These are phyloP conservation scores for Desmodesmus armatus DNA, from an alignment of 139 green algal species.

Conservation along the genomic window DNA sequence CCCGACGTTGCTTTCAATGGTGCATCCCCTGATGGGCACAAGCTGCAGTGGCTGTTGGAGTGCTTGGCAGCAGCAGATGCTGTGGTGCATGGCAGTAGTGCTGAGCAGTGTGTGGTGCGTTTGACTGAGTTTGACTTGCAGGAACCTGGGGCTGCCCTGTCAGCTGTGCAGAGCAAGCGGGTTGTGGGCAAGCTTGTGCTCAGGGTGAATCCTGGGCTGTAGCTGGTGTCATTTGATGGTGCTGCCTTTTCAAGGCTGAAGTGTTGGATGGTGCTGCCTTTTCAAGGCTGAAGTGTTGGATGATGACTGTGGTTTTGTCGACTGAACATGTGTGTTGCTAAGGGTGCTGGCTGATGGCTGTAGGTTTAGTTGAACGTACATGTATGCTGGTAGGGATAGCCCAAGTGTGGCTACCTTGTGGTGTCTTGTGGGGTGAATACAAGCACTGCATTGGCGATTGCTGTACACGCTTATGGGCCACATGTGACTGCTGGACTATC, in stretches of 20 bases:
- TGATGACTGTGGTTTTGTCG: too few species aligned
- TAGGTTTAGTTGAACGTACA: too few species aligned
- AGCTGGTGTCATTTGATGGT: too few species aligned
- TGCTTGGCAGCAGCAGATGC: slow-evolving; percentile 7
- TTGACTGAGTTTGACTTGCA: slow-evolving; percentile 25
- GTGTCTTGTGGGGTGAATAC: too few species aligned
- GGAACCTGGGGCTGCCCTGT: neutral
- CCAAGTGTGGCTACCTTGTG: neutral
- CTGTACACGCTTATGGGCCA: too few species aligned
- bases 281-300: too few species aligned
- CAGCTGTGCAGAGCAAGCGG: neutral
- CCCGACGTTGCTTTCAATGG: slow-evolving; percentile 29
- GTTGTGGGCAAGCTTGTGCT: slow-evolving; percentile 26
- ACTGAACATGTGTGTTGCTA: too few species aligned
- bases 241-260: too few species aligned
- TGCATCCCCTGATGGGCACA: neutral
- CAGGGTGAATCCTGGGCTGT: slow-evolving; percentile 1
- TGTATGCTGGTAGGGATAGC: neutral
- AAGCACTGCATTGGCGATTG: too few species aligned
- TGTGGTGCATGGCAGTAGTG: neutral
- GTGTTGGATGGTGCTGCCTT: too few species aligned
- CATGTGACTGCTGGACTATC: too few species aligned
- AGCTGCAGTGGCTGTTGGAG: neutral
- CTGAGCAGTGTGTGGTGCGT: neutral
- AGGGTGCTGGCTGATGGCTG: too few species aligned